Evolutionary conservation across 2,329 filamentous ascomycete genomes (phyloP).

Genomic region (Phialophora macrospora): DNA sequence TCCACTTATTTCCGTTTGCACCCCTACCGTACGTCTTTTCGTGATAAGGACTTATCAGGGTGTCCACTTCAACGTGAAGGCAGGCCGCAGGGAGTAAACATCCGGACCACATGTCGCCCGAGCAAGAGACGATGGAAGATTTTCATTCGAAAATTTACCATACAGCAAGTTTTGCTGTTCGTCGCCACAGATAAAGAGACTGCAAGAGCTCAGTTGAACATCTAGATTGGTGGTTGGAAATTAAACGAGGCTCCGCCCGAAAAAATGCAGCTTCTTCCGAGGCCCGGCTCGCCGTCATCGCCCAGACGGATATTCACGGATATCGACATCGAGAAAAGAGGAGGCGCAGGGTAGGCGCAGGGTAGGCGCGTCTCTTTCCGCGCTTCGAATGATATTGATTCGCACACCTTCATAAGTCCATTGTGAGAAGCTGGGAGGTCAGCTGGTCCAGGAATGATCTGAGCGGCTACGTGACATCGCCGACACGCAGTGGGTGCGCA

Average conservation of each 20-base stretch:
- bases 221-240: slow-evolving; percentile 16
- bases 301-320: slow-evolving; percentile 19
- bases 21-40: slow-evolving; percentile 22
- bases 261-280: slow-evolving; percentile 18
- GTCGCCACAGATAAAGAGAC: slow-evolving; percentile 20
- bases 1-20: not conserved
- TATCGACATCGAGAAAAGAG: slow-evolving; percentile 1
- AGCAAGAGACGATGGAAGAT: slow-evolving; percentile 5
- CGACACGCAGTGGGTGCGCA: too few species aligned
- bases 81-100: slow-evolving; percentile 4
- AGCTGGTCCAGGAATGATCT: slow-evolving; percentile 18
- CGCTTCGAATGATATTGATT: not conserved
- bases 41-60: slow-evolving; percentile 23
- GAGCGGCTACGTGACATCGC: not conserved
- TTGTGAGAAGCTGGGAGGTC: slow-evolving; percentile 5
- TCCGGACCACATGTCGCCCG: not conserved
- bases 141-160: slow-evolving; percentile 16
- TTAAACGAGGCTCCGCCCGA: slow-evolving; percentile 17
- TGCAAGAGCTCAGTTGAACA: not conserved
- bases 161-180: not conserved
- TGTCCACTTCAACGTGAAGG: slow-evolving; percentile 8
- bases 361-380: not conserved
- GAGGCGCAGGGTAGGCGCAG: not conserved
- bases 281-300: slow-evolving; percentile 2
- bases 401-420: not conserved